A percentile compares a stretch with the other conserved stretches of the same genome.
Evolutionary conservation across 2,329 filamentous ascomycete genomes (phyloP).

Genomic region (Cordyceps fumosorosea): DNA sequence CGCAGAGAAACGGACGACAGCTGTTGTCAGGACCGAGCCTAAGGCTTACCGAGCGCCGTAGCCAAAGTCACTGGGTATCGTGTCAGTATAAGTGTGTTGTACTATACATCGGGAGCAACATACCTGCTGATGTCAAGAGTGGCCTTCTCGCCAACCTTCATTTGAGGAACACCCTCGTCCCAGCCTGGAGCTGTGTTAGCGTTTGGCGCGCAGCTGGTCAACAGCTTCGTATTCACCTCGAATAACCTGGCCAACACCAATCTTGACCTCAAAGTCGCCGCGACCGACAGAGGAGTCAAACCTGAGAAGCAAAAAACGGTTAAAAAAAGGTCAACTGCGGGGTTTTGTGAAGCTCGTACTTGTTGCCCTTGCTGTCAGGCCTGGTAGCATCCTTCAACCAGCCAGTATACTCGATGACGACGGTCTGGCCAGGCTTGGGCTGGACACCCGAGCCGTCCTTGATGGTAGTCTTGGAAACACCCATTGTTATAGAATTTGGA

Average conservation of each 20-base stretch:
- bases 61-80: conserved; percentile 48
- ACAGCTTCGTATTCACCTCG: conserved; percentile 51
- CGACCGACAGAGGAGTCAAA: conserved; percentile 83
- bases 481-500: conserved; percentile 46
- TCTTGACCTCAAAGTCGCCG: conserved; percentile 67
- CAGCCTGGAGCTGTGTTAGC: conserved; percentile 47
- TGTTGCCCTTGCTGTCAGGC: conserved; percentile 57
- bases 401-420: conserved; percentile 88
- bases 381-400: conserved; percentile 65
- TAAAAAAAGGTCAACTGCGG: conserved; percentile 9
- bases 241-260: conserved; percentile 82
- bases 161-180: conserved; percentile 78
- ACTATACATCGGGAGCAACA: conserved; percentile 19
- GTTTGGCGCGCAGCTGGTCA: conserved; percentile 1
- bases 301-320: conserved; percentile 38
- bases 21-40: neutral
- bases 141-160: conserved; percentile 88
- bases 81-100: conserved; percentile 16
- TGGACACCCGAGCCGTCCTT: conserved; percentile 54
- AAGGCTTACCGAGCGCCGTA: conserved; percentile 54
- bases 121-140: conserved; percentile 75
- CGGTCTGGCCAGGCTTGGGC: conserved; percentile 61
- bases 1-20: neutral
- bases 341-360: conserved; percentile 47
- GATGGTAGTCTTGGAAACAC: conserved; percentile 62